phyloP scores from a whole-genome alignment of 768 basidiomycete species.

The Leccinum fibrillosum region DNA sequence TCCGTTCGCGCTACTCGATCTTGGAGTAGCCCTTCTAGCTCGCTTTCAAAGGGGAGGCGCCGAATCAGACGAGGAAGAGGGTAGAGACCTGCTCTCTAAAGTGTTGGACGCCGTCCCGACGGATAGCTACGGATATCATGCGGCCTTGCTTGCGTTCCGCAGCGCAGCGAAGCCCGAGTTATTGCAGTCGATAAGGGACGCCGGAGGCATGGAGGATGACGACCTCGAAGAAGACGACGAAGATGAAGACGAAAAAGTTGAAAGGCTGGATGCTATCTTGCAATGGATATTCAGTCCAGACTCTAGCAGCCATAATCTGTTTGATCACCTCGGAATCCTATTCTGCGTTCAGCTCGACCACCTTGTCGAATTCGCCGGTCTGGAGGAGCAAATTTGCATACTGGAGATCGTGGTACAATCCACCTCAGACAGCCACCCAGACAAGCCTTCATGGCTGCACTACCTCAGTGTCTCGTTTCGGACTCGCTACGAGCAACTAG shows the following conservation, averaged over 20 bases:
- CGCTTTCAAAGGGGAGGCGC: background rate
- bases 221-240: background rate
- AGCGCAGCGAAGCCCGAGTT: background rate
- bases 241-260: background rate
- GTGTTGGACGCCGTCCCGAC: background rate
- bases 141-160: background rate
- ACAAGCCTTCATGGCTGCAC: background rate
- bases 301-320: background rate
- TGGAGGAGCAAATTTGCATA: background rate
- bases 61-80: background rate
- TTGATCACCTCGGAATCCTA: background rate
- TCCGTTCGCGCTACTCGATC: background rate
- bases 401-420: background rate
- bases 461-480: background rate
- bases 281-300: background rate
- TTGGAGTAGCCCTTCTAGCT: background rate
- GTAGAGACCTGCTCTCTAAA: background rate
- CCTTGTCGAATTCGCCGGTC: background rate
- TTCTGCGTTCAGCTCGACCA: background rate
- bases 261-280: background rate
- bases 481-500: background rate
- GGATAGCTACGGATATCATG: background rate
- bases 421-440: background rate
- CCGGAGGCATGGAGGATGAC: background rate
- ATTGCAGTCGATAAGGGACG: background rate